Evolutionary conservation across 108 stramenopile species (phyloP), one percentile per base, ranked within the genome.

Genomic region (Pseudonitzschia delicatissima): DNA sequence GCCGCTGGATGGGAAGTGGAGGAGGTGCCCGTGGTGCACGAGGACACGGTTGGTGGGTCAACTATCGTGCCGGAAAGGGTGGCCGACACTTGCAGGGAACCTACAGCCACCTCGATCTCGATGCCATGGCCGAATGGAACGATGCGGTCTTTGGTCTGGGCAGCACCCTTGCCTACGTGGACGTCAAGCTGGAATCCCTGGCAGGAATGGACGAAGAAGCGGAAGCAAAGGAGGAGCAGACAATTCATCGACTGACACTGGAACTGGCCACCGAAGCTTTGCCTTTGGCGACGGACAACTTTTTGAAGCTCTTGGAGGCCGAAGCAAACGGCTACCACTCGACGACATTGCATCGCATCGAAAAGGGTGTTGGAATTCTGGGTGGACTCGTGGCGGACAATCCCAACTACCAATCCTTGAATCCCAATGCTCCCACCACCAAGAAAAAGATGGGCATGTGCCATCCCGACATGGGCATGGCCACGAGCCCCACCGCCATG

Each of bases 81-180:
- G 93, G 90, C 15, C 85, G 93, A n/a, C 90, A 91, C 71, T 80
- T 94, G 72, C 93, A 94, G 69, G 93, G 93, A n/a, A 81, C 82
- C 60, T 88, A 83, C 68, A 74, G 74, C 50, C 84, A 87, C 57
- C 77, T 77, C 39, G 79, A 82, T 32, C 21, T 78, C n/a, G 84
- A 87, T 17, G 76, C 69, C 31, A 61, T 82, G 45, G 67, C 69
- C 27, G 47, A 62, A 4, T 78, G 85, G 80, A 93, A 93, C 68
- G 80, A 87, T 33, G 73, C 83, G 13, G 68, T 91, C 25, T 80
- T 91, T 61, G 47, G 37, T 4, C 39, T 84, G 66, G 79, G 82
- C 27, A 69, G 69, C 35, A 67, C 60, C 51, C 23, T 58, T 2
- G 76, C 62, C 23, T 70, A 82, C 51, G 34, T 81, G 69, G 77